Evolutionary conservation across 495 filamentous ascomycete genomes (phyloP), one percentile per base, ranked within the genome.

Genomic region (Staphylotrichum tortipilum): DNA sequence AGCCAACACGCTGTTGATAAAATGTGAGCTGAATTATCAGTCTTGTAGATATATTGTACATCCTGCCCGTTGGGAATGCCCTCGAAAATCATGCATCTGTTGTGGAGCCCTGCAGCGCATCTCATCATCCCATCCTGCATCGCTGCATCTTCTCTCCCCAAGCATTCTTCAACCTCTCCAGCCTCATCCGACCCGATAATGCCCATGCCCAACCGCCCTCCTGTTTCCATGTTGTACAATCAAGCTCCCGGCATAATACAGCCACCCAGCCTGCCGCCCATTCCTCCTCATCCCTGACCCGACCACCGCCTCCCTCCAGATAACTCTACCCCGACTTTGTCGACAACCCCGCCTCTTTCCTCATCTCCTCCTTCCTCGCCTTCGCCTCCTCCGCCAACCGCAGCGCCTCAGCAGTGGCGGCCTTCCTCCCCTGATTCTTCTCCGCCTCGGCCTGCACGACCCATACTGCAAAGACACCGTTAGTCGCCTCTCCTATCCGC

Each of bases 401-500:
- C 47, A 75, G 68, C 48, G 79, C 74, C 37, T 79, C 53, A 3
- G 44, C 68, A 35, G 19, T 21, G 1, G 34, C 23, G 7, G 42
- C 43, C 42, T 78, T 76, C 77, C 76, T 55, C 71, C 71, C 22
- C 71, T 72, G 57, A 73, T 77, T 54, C 73, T 74, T 21, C 70
- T 77, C 58, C 72, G 76, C 53, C 71, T 69, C 83, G 29, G 81
- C 77, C 14, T 85, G 83, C 2, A 84, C 86, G 51, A 73, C 64
- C 86, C 86, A 91, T 62, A 91, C 84, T 72, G n/a, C n/a, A n/a
- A n/a, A n/a, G n/a, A 38, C 17, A 63, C 23, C 23, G 9, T 33
- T 1, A 23, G 45, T 26, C 45, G 28, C 26, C 12, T 26, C 7
- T 2, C 2, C 26, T 28, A 5, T 28, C 26, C 6, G 26, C 26